Evolutionary conservation across 768 basidiomycete genomes (phyloP).

Genomic region (Pleurotus eryngii): DNA sequence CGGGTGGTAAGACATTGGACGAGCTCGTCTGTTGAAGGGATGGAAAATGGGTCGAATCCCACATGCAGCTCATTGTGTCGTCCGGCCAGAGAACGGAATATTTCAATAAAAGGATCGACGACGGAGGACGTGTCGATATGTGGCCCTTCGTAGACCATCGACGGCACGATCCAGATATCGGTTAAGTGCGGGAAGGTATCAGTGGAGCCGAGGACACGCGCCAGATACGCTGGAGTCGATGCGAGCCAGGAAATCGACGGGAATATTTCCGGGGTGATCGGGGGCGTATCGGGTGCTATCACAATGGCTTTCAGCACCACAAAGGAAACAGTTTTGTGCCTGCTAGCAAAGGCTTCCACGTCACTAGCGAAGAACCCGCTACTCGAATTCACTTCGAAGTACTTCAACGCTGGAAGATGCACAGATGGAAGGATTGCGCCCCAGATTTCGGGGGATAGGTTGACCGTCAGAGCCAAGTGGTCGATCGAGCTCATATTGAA

Average conservation of each 20-base stretch:
- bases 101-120: background rate
- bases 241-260: background rate
- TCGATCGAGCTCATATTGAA: conserved; percentile 2
- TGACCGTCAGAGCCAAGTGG: conserved; percentile 3
- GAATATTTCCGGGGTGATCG: background rate
- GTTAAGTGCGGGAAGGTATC: background rate
- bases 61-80: background rate
- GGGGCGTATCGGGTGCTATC: background rate
- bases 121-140: conserved; percentile 1
- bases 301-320: background rate
- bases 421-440: background rate
- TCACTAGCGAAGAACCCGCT: conserved; percentile 1
- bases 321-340: background rate
- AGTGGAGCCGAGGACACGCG: background rate
- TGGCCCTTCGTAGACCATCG: background rate
- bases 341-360: conserved; percentile 3
- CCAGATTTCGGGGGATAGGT: conserved; percentile 2
- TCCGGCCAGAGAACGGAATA: background rate
- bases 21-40: conserved; percentile 1
- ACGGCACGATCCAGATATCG: conserved; percentile 1
- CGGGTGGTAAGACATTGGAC: conserved; percentile 1
- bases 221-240: conserved; percentile 2
- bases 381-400: background rate
- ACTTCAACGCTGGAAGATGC: conserved; percentile 1
- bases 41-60: background rate